A percentile compares a stretch with the other conserved stretches of the same genome.
Conservation (phyloP, 106 monocot genomes). For the Acanthochlamys bracteata region DNA sequence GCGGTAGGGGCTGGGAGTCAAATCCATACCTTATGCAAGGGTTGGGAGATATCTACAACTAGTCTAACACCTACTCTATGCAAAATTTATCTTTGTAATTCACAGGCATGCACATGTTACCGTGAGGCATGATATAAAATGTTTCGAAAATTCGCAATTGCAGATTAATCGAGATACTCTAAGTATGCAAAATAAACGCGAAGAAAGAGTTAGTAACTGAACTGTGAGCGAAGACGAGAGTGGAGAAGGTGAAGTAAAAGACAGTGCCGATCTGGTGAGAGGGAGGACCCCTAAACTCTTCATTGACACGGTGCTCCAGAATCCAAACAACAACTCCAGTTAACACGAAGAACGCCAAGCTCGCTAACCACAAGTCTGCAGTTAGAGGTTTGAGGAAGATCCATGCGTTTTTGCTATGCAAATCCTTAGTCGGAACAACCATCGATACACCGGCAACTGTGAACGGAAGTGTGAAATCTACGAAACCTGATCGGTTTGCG, state of each 20-base stretch:
- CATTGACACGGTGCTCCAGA: conserved; percentile 43
- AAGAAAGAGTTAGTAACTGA: neutral
- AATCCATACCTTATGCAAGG: too few relatives aligned
- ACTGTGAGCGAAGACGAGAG: conserved; percentile 57
- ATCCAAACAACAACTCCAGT: conserved; percentile 55
- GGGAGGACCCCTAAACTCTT: conserved; percentile 36
- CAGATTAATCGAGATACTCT: too few relatives aligned
- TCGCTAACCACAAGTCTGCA: conserved; percentile 31
- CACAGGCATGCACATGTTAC: too few relatives aligned
- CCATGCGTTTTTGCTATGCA: conserved; percentile 26
- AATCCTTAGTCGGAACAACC: conserved; percentile 50
- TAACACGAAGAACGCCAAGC: conserved; percentile 25
- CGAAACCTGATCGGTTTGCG: conserved; percentile 53
- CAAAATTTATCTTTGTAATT: too few relatives aligned
- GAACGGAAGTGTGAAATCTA: conserved; percentile 54
- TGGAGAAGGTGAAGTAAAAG: conserved; percentile 72
- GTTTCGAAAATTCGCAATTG: too few relatives aligned
- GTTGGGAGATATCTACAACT: too few relatives aligned
- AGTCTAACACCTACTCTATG: too few relatives aligned
- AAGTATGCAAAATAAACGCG: neutral
- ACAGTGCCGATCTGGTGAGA: conserved; percentile 29
- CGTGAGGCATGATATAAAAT: too few relatives aligned
- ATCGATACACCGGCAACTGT: conserved; percentile 48
- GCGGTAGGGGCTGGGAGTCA: too few relatives aligned
- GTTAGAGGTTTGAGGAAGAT: conserved; percentile 39